Evolutionary conservation across 305 asterid genomes (phyloP), one percentile per base, ranked within the genome.

Genomic region (Fraxinus dipetala): DNA sequence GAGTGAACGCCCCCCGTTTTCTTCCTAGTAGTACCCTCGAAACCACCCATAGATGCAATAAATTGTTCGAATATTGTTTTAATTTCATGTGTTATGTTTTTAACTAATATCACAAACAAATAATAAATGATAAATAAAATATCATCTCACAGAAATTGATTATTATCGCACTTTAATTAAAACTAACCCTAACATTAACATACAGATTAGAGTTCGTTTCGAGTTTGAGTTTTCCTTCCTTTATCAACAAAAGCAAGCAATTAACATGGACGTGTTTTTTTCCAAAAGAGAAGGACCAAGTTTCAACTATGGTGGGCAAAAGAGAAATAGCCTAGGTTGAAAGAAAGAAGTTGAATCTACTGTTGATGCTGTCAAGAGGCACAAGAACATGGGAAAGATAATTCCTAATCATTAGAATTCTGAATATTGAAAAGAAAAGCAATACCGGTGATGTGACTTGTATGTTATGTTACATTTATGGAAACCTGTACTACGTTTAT

Each of bases 261-360:
- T 6, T 45, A 51, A 72, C 28, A 65, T 28, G 87, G 81, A 67
- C 81, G 83, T 36, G 83, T 78, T 20, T 2, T 80, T 43, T 4
- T 3, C 85, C 87, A 0, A 84, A 81, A 38, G 82, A 79, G 0
- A 80, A 72, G 81, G 45, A 73, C 36, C 74, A 32, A 18, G 86
- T 83, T 72, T 82, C 82, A 11, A 80, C 83, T 0, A 85, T 72
- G 85, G 61, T 78, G 24, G 83, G 38, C 10, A 74, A 26, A 26
- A 80, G 85, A 80, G 36, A 83, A 48, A 61, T 86, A 16, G 85
- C 63, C 0, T 24, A 65, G 38, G 16, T 61, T 75, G 76, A 3
- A 77, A 35, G 22, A 83, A 83, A 79, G 78, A 43, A 43, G 78
- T 18, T 0, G 72, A 85, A n/a, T 43, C 79, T 72, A 82, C 63